Evolutionary conservation across 768 basidiomycete genomes (phyloP).

Genomic region (Obba rivulosa): DNA sequence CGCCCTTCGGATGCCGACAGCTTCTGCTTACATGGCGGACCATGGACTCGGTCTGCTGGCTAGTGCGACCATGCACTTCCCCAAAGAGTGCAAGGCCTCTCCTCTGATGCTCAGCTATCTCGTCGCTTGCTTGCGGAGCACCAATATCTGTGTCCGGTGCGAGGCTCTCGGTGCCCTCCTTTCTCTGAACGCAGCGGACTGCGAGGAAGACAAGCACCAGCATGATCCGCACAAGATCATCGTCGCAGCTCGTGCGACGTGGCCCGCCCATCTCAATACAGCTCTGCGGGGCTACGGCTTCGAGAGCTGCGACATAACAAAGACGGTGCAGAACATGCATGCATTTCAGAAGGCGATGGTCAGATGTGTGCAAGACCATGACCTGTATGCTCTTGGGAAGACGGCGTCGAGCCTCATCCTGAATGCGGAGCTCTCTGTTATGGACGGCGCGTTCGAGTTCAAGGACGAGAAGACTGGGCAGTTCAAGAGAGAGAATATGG

Average conservation of each 20-base stretch:
- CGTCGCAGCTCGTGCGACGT: constrained; percentile 32
- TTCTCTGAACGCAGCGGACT: constrained; percentile 38
- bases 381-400: constrained; percentile 48
- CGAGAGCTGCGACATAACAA: constrained; percentile 37
- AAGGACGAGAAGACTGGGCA: constrained; percentile 35
- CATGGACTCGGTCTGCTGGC: constrained; percentile 49
- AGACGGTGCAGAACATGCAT: constrained; percentile 27
- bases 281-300: constrained; percentile 45
- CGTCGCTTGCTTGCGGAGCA: constrained; percentile 49
- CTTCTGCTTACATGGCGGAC: constrained; percentile 23
- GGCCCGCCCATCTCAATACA: constrained; percentile 42
- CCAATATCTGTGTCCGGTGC: constrained; percentile 48
- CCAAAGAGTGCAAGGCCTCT: constrained; percentile 37
- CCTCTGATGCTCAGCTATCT: constrained; percentile 44
- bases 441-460: constrained; percentile 48
- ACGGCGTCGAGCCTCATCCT: constrained; percentile 45
- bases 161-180: constrained; percentile 49
- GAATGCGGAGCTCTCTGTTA: constrained; percentile 55
- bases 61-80: constrained; percentile 37
- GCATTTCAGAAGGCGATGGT: constrained; percentile 55
- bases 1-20: constrained; percentile 36
- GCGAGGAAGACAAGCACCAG: constrained; percentile 39
- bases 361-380: constrained; percentile 36
- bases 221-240: constrained; percentile 49
- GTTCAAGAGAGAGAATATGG: constrained; percentile 36